phyloP scores from a whole-genome alignment of 129 eudicot species.

The Pulicaria dysenterica region DNA sequence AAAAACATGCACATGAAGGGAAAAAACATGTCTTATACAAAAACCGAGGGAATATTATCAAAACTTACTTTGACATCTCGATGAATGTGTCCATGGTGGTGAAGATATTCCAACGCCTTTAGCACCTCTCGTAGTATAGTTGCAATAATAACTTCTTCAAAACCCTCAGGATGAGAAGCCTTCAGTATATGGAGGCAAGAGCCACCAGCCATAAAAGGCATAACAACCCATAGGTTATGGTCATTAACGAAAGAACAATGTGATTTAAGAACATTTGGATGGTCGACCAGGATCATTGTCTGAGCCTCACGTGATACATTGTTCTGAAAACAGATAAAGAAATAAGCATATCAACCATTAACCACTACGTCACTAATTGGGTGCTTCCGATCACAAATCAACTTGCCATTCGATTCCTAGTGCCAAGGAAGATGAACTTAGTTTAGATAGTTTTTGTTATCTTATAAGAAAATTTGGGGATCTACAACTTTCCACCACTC shows the following conservation, averaged over 20 bases:
- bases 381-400: slow-evolving; percentile 14
- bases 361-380: background rate
- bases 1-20: background rate
- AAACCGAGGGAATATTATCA: slow-evolving; percentile 1
- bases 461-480: background rate
- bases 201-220: slow-evolving; percentile 73
- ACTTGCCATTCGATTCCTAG: slow-evolving; percentile 2
- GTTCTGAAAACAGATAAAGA: slow-evolving; percentile 32
- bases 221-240: slow-evolving; percentile 62
- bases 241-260: slow-evolving; percentile 49
- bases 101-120: slow-evolving; percentile 68
- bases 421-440: background rate
- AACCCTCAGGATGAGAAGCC: slow-evolving; percentile 50
- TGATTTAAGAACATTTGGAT: slow-evolving; percentile 55
- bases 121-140: slow-evolving; percentile 60
- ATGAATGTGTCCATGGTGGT: slow-evolving; percentile 65
- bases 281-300: slow-evolving; percentile 59
- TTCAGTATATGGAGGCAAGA: slow-evolving; percentile 60
- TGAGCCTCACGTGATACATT: slow-evolving; percentile 61
- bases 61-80: slow-evolving; percentile 53
- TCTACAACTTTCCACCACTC: slow-evolving; percentile 11
- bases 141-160: slow-evolving; percentile 61
- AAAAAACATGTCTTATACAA: background rate
- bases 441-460: background rate
- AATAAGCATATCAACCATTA: background rate